phyloP scores from a whole-genome alignment of 2,329 filamentous ascomycete genomes.

The Lojkania enalia region DNA sequence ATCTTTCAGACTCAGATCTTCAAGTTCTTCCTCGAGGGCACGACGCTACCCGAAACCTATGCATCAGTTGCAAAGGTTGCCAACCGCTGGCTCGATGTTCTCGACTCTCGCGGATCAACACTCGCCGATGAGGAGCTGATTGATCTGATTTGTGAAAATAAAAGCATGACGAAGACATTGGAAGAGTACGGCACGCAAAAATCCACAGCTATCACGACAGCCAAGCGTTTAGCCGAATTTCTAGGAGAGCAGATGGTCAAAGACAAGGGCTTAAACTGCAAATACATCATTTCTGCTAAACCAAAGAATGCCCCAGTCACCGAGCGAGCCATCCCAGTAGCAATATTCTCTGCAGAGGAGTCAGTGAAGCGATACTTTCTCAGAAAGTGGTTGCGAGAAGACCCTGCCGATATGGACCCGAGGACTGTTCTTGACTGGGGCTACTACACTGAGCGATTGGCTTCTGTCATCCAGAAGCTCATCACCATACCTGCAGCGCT shows the following conservation, averaged over 20 bases:
- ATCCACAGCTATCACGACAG: conserved; percentile 98
- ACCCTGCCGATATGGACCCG: conserved; percentile 87
- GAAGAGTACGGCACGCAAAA: conserved; percentile 96
- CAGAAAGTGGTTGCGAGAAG: conserved; percentile 93
- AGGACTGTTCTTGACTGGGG: conserved; percentile 91
- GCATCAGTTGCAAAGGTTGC: conserved; percentile 89
- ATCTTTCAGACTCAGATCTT: conserved; percentile 99
- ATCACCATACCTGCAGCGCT: conserved; percentile 97
- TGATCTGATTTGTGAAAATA: conserved; percentile 99
- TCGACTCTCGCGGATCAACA: conserved; percentile 84
- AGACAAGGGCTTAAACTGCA: conserved; percentile 98
- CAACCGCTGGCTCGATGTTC: conserved; percentile 93
- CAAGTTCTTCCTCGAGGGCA: conserved; percentile 96
- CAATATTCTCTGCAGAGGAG: conserved; percentile 94
- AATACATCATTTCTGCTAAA: conserved; percentile 93
- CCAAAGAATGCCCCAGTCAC: conserved; percentile 91
- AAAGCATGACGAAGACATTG: conserved; percentile 95
- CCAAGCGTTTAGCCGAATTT: conserved; percentile 92
- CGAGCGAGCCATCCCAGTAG: conserved; percentile 89
- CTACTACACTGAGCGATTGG: conserved; percentile 94
- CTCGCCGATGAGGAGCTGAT: conserved; percentile 96
- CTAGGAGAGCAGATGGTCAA: conserved; percentile 98
- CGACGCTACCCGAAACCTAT: conserved; percentile 86
- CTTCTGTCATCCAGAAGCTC: conserved; percentile 96
- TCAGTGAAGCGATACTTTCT: conserved; percentile 85